Percentiles rank a stretch among this genome's conserved stretches.
phyloP scores from a whole-genome alignment of 169 alveolate species.

The Plasmodium vinckei region DNA sequence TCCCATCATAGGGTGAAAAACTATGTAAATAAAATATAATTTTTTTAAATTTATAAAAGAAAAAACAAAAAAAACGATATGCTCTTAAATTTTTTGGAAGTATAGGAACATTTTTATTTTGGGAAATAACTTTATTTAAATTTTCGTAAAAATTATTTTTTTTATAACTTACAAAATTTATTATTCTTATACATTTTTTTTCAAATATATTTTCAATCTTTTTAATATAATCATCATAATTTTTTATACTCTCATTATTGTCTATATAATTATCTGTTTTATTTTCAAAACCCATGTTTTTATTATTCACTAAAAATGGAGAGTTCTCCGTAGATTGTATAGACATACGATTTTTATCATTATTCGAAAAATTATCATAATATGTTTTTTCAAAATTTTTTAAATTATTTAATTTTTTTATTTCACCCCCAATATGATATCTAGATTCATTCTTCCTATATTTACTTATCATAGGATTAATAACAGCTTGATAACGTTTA shows the following conservation, averaged over 20 bases:
- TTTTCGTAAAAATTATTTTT: constrained; percentile 23
- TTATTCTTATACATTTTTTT: constrained; percentile 34
- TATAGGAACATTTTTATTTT: constrained; percentile 4
- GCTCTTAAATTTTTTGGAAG: constrained; percentile 36
- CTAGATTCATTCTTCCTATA: too few species aligned
- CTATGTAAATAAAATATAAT: constrained; percentile 47
- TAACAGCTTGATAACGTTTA: too few species aligned
- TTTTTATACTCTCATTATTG: constrained; percentile 23
- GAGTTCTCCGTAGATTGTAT: too few species aligned
- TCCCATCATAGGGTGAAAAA: constrained; percentile 8
- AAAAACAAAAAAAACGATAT: constrained; percentile 37
- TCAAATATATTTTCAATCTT: constrained; percentile 29
- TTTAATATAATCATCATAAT: constrained; percentile 25
- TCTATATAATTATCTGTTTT: constrained; percentile 4
- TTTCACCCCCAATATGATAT: too few species aligned
- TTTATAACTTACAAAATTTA: constrained; percentile 56
- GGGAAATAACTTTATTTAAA: not conserved
- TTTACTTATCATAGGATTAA: too few species aligned
- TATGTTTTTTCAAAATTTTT: too few species aligned
- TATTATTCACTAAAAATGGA: too few species aligned
- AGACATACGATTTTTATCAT: too few species aligned
- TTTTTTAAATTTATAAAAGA: constrained; percentile 53
- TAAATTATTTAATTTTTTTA: too few species aligned
- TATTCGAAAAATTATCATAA: too few species aligned
- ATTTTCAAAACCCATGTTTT: not conserved